Conservation (phyloP, 805 yeast genomes). For the Suhomyces vadensis region DNA sequence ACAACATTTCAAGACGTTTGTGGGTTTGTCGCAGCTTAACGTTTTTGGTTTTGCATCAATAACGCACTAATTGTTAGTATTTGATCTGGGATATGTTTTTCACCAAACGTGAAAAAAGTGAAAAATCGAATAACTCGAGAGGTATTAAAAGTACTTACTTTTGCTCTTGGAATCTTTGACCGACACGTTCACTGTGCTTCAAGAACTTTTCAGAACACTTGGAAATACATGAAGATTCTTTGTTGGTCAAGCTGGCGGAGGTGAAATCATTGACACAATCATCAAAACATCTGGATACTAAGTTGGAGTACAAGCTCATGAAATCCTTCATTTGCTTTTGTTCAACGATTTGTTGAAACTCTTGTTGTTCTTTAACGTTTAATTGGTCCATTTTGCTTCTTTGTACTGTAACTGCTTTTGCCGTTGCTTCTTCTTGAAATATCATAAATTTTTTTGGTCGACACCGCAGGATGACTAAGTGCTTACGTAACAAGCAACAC, state of each 20-base stretch:
- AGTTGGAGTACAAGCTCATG: constrained; percentile 93
- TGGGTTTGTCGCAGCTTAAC: not conserved
- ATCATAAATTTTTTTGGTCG: not conserved
- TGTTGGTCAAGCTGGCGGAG: constrained; percentile 77
- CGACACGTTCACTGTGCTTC: constrained; percentile 97
- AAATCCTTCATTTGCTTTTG: constrained; percentile 98
- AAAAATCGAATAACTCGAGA: not conserved
- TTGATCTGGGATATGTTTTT: constrained; percentile 1
- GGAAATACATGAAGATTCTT: constrained; percentile 83
- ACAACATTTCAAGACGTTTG: not conserved
- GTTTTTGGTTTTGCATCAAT: constrained; percentile 59
- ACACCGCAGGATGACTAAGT: constrained; percentile 2
- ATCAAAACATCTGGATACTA: constrained; percentile 94
- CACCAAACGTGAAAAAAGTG: not conserved
- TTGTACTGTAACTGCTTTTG: not conserved
- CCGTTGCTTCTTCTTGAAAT: constrained; percentile 1
- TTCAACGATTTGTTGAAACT: constrained; percentile 92
- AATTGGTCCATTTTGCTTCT: constrained; percentile 77
- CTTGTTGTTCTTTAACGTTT: constrained; percentile 94
- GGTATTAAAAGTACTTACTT: constrained; percentile 45
- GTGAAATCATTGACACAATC: constrained; percentile 99
- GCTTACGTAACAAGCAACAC: not conserved
- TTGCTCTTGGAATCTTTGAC: constrained; percentile 98
- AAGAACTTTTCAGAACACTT: constrained; percentile 96
- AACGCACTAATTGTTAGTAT: constrained; percentile 50